These are phyloP conservation scores for Calonectria pseudoreteaudii DNA, from an alignment of 2,329 filamentous ascomycete species.

Conservation along the genomic window DNA sequence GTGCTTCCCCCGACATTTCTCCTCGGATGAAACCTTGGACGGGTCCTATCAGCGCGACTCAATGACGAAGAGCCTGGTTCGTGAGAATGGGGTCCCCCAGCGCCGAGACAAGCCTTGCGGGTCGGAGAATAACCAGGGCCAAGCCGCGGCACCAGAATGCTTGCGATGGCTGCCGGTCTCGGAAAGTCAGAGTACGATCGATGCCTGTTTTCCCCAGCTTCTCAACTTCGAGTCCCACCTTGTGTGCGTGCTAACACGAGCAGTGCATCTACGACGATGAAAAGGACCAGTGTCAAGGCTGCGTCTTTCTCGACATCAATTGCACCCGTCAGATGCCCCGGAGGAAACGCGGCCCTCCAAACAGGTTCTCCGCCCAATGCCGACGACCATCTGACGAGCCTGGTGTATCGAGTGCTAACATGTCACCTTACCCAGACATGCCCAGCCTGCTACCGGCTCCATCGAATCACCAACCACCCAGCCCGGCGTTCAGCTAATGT, in stretches of 20 bases:
- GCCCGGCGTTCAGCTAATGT: slow-evolving; percentile 1
- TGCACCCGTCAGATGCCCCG: slow-evolving; percentile 37
- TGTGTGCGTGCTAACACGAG: background rate
- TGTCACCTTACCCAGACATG: slow-evolving; percentile 24
- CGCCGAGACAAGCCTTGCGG: background rate
- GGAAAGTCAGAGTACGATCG: slow-evolving; percentile 35
- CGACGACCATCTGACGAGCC: background rate
- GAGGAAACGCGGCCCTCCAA: slow-evolving; percentile 39
- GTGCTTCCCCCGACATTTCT: slow-evolving; percentile 36
- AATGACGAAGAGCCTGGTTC: slow-evolving; percentile 3
- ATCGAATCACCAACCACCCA: background rate
- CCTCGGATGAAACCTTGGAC: slow-evolving; percentile 22
- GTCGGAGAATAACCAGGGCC: background rate
- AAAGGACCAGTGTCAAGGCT: slow-evolving; percentile 30
- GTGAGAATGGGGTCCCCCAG: background rate
- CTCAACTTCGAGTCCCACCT: too few relatives aligned
- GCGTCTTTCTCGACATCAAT: slow-evolving; percentile 29
- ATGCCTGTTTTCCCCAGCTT: background rate
- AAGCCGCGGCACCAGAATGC: slow-evolving; percentile 34
- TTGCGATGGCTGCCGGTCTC: slow-evolving; percentile 39
- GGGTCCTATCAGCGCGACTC: background rate
- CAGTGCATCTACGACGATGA: slow-evolving; percentile 34
- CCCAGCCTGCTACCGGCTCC: background rate
- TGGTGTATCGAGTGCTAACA: background rate
- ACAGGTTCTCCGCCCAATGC: slow-evolving; percentile 16